Base-by-base conservation (phyloP, 192 early-diverging fungal species). In the Rhizoclosmatium globosum region DNA sequence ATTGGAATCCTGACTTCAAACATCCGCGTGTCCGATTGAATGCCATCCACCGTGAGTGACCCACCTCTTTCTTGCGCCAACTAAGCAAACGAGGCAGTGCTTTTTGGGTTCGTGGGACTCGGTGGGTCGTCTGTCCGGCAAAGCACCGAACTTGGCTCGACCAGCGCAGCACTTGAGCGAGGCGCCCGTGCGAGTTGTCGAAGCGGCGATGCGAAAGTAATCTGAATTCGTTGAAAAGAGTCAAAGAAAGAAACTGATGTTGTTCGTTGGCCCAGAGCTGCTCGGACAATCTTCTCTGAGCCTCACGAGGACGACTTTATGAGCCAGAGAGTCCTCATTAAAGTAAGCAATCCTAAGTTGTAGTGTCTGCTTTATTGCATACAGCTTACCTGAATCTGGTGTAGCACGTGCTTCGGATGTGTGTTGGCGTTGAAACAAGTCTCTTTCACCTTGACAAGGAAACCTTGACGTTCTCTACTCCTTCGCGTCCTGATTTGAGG, bases 121-220 rank as follows among this genome's bases (percentile, higher is more conserved):
- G 31, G 31, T 31, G 31, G 31, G 31, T 31, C 31, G 31, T 31
- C 31, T 31, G 31, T 31, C 31, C 31, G 60, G 60, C 60, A 19
- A 19, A 62, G 38, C 60, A 19, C 23, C 7, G 11, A 62, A 19
- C 23, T 21, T 9, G 9, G 11, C 60, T 21, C 60, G 23, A 1
- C 60, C 21, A 0, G 60, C 23, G 21, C 7, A 62, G 38, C 60
- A 19, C 7, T 39, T 62, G 60, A 19, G 11, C 60, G 60, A 62
- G 23, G 60, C 9, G 38, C 23, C 60, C 23, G 60, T 21, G 21
- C 19, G 21, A 7, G 23, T 62, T 7, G 9, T 23, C 60, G 60
- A 62, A 39, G 60, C 60, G 7, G 60, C 60, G 21, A 62, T 62
- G 60, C 60, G 60, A 7, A 62, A 62, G 60, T 62, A 62, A 21